Conservation (phyloP, 164 flowering plant species). For the Stephania cephalantha region DNA sequence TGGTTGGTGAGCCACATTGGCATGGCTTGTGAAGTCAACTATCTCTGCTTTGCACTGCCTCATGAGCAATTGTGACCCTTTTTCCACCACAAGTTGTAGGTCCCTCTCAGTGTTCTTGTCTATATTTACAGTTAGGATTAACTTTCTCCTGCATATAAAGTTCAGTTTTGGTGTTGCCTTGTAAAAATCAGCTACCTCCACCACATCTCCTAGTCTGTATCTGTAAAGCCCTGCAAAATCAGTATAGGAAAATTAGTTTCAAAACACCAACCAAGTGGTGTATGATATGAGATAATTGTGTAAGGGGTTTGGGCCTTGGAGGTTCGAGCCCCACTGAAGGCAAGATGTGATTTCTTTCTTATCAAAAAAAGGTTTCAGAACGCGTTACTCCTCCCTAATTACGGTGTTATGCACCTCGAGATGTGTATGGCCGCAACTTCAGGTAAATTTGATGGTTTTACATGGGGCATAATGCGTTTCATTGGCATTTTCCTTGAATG, state of each 20-base stretch:
- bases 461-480: too few relatives aligned
- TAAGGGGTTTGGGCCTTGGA: too few relatives aligned
- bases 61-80: slow-evolving; percentile 41
- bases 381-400: too few relatives aligned
- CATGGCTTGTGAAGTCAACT: slow-evolving; percentile 85
- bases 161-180: slow-evolving; percentile 69
- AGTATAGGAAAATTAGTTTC: neutral
- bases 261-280: too few relatives aligned
- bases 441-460: too few relatives aligned
- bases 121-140: slow-evolving; percentile 68
- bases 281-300: too few relatives aligned
- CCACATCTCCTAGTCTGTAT: slow-evolving; percentile 83
- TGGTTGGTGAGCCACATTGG: slow-evolving; percentile 42
- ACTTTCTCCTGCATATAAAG: slow-evolving; percentile 78
- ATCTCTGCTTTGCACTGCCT: slow-evolving; percentile 46
- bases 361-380: too few relatives aligned
- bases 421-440: too few relatives aligned
- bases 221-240: slow-evolving; percentile 70
- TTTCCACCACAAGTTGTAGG: slow-evolving; percentile 73
- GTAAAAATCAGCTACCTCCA: slow-evolving; percentile 77
- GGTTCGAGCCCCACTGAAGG: neutral
- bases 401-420: too few relatives aligned
- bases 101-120: slow-evolving; percentile 94
- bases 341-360: neutral
- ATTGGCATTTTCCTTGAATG: too few relatives aligned